Base-by-base conservation (phyloP, 78 protist genomes). In the Dictyostelium purpureum region DNA sequence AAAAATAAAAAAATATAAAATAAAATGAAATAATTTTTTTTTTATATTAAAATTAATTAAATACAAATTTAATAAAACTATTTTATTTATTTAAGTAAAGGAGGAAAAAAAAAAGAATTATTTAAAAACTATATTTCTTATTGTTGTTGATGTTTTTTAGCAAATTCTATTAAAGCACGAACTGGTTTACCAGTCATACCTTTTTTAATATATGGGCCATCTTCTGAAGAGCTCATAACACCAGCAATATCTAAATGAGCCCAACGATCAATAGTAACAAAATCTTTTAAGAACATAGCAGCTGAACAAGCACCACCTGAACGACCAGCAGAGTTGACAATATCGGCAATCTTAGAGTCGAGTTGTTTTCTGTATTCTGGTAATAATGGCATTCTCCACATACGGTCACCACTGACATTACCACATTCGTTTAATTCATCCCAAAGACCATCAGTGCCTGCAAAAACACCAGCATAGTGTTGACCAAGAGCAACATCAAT, bases 401-500 rank as follows among this genome's bases (percentile, higher is more conserved):
- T 35, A 38, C 94, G 78, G 18, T 90, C 94, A 52, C 89, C 90
- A 59, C 75, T 26, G 5, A 56, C 18, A 11, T 90, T 56, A n/a
- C 89, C 88, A 40, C 70, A 45, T 28, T 76, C 47, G 45, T 90
- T 52, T 1, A 90, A 31, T 21, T 61, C 57, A 19, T 69, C 54
- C 94, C 94, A 90, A 33, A 90, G 80, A 21, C 31, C 77, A 28
- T 90, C 94, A 14, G 69, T 63, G 9, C 51, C 35, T 0, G 78
- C 38, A 37, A 90, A 96, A 38, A 77, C 47, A 38, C 97, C 98
- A 2, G 93, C 83, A 76, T 40, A 59, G 24, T 82, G 77, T 19
- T 24, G 11, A 65, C 98, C 98, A 26, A 97, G 81, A 2, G 97
- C 96, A 19, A 96, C 96, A 33, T 77, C 95, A 16, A 69, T 59